These are phyloP conservation scores for Arthroderma uncinatum DNA, from an alignment of 2,329 filamentous ascomycete species.

Conservation along the genomic window DNA sequence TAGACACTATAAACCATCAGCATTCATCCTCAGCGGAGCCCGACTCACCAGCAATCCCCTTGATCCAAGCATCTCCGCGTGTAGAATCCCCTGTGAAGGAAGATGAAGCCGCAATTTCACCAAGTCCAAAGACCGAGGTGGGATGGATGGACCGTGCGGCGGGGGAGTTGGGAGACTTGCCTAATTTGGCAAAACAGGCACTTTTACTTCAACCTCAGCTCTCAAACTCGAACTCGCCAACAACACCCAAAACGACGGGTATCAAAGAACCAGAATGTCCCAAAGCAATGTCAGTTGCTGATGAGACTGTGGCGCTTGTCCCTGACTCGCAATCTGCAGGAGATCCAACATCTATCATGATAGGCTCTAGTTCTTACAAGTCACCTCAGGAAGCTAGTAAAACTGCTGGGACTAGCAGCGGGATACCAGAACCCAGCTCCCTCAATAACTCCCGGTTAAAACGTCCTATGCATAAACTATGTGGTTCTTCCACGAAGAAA, in stretches of 20 bases:
- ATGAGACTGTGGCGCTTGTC: background rate
- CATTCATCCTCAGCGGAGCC: background rate
- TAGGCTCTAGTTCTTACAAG: background rate
- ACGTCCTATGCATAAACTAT: slow-evolving; percentile 13
- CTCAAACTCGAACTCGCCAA: background rate
- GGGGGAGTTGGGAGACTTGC: slow-evolving; percentile 1
- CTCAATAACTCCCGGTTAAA: slow-evolving; percentile 12
- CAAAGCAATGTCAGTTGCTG: background rate
- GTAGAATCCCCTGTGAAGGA: background rate
- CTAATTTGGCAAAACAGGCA: slow-evolving; percentile 9
- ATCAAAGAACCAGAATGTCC: background rate
- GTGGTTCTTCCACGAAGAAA: background rate
- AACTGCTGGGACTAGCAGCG: background rate
- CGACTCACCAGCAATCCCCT: no score
- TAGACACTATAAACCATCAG: background rate
- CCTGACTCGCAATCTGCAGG: background rate
- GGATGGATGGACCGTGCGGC: slow-evolving; percentile 3
- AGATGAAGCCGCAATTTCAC: background rate
- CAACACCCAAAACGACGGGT: background rate
- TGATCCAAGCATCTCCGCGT: no score
- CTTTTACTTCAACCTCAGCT: slow-evolving; percentile 9
- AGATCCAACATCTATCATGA: background rate
- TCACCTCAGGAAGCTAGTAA: background rate
- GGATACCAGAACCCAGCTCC: background rate
- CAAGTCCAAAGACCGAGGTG: background rate